phyloP scores from a whole-genome alignment of 495 filamentous ascomycete species.

The Bryoglossum gracile region DNA sequence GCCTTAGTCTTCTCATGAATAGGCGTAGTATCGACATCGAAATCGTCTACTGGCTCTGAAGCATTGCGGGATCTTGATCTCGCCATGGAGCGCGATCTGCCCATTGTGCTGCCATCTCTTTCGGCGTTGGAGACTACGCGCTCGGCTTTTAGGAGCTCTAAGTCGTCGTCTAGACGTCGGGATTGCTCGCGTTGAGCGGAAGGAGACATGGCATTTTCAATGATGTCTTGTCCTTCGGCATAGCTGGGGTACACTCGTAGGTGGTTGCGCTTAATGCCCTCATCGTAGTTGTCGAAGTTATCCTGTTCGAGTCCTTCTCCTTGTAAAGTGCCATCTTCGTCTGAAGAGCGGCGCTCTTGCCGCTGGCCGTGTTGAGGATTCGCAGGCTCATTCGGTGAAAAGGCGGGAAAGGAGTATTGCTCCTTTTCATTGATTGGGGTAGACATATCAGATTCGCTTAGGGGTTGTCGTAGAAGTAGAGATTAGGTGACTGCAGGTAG shows the following conservation, averaged over 20 bases:
- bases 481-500: too few species aligned
- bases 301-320: constrained; percentile 11
- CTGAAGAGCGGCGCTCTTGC: constrained; percentile 21
- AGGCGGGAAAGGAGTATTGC: constrained; percentile 24
- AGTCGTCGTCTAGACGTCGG: constrained; percentile 71
- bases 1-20: constrained; percentile 61
- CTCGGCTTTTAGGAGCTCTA: constrained; percentile 78
- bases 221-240: constrained; percentile 12
- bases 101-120: constrained; percentile 26
- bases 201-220: constrained; percentile 16
- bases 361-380: constrained; percentile 8
- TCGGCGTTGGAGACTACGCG: constrained; percentile 54
- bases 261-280: too few species aligned
- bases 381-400: constrained; percentile 6
- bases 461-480: background rate
- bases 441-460: constrained; percentile 19
- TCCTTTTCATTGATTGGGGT: constrained; percentile 22
- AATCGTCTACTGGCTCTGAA: constrained; percentile 68
- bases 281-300: constrained; percentile 3
- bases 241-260: constrained; percentile 21
- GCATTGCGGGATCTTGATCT: constrained; percentile 41
- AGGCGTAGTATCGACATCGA: constrained; percentile 69
- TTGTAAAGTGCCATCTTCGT: constrained; percentile 24
- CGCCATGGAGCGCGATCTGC: constrained; percentile 35
- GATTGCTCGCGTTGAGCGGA: constrained; percentile 47